Conservation (phyloP, 352 stramenopile genomes). For the Phytophthora colocasiae region DNA sequence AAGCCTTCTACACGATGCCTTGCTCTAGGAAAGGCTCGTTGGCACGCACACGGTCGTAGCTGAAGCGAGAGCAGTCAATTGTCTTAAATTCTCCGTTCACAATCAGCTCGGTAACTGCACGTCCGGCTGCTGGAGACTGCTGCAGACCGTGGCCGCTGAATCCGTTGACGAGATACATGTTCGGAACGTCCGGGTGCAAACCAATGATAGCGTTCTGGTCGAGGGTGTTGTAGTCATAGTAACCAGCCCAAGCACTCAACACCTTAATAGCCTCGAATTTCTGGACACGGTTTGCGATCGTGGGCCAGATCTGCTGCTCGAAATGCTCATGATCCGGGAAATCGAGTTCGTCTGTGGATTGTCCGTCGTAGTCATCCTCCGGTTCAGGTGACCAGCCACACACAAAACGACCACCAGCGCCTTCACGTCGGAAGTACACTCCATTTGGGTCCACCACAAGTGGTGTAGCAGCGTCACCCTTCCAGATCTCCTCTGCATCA, state of each 20-base stretch:
- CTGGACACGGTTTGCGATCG: slow-evolving; percentile 76
- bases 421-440: slow-evolving; percentile 86
- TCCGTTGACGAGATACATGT: slow-evolving; percentile 87
- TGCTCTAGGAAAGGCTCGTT: slow-evolving; percentile 81
- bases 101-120: slow-evolving; percentile 81
- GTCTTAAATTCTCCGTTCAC: slow-evolving; percentile 73
- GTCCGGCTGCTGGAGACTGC: slow-evolving; percentile 78
- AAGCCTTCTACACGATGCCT: slow-evolving; percentile 66
- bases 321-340: slow-evolving; percentile 76
- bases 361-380: slow-evolving; percentile 67
- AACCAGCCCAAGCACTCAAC: slow-evolving; percentile 79
- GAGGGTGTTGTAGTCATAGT: slow-evolving; percentile 91
- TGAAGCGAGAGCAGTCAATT: slow-evolving; percentile 77
- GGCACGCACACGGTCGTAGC: slow-evolving; percentile 70
- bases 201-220: slow-evolving; percentile 91
- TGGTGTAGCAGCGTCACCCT: slow-evolving; percentile 63
- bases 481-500: slow-evolving; percentile 77
- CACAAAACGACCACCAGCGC: slow-evolving; percentile 71
- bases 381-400: slow-evolving; percentile 70
- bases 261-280: slow-evolving; percentile 86
- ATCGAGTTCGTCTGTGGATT: slow-evolving; percentile 71
- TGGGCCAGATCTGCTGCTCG: slow-evolving; percentile 83
- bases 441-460: slow-evolving; percentile 79
- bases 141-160: slow-evolving; percentile 87
- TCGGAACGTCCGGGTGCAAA: slow-evolving; percentile 75